These are phyloP conservation scores for Arthrobotrys sphaeroides DNA, from an alignment of 2,329 filamentous ascomycete genomes.

Conservation along the genomic window DNA sequence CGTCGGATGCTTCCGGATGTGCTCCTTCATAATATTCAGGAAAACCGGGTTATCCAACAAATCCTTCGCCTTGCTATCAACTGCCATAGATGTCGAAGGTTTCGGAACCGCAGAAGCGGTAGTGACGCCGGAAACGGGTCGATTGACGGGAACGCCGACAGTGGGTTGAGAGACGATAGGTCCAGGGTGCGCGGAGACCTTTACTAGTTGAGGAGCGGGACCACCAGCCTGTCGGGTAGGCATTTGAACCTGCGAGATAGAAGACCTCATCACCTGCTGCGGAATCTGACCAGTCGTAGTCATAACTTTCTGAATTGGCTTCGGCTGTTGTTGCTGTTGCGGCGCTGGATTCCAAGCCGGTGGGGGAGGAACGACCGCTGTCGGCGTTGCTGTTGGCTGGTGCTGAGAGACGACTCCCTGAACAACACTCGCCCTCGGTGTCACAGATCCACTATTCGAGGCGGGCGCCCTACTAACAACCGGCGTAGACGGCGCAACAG, in stretches of 20 bases:
- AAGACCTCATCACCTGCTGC: slow-evolving; percentile 7
- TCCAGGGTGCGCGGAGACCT: neutral
- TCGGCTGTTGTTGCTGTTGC: slow-evolving; percentile 21
- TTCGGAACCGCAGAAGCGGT: neutral
- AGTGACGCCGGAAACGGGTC: neutral
- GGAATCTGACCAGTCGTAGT: neutral
- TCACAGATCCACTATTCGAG: slow-evolving; percentile 1
- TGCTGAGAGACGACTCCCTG: neutral
- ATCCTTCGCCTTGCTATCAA: slow-evolving; percentile 33
- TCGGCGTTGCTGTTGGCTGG: neutral
- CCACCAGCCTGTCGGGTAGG: slow-evolving; percentile 3
- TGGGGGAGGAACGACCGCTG: slow-evolving; percentile 26
- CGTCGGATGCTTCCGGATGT: slow-evolving; percentile 27
- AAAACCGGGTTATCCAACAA: slow-evolving; percentile 41
- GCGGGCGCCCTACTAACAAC: neutral
- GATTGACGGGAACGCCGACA: neutral
- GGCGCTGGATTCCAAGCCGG: slow-evolving; percentile 46
- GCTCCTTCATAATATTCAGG: slow-evolving; percentile 33
- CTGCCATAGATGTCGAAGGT: neutral
- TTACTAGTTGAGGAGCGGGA: neutral
- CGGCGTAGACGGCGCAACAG: neutral
- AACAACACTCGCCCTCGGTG: neutral
- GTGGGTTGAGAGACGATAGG: neutral
- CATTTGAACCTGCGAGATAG: slow-evolving; percentile 11
- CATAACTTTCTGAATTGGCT: neutral